These are phyloP conservation scores for Salix koriyanagi DNA, from an alignment of 345 rosid species.

Conservation along the genomic window DNA sequence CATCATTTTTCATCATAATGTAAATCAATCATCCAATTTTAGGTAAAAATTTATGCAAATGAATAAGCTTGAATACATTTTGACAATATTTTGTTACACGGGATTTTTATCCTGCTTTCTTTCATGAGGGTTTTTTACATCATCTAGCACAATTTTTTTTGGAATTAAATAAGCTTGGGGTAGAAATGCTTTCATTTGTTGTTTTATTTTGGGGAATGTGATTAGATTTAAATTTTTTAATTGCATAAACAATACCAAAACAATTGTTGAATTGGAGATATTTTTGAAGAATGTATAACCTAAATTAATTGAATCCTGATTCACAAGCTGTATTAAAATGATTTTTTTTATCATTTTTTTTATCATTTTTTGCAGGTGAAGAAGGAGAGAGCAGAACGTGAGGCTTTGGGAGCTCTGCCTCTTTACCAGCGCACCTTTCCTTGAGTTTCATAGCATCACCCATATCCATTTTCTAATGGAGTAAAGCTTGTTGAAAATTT, in stretches of 20 bases:
- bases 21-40: background rate
- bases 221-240: background rate
- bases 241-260: background rate
- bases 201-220: background rate
- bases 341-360: background rate
- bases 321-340: background rate
- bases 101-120: background rate
- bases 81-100: background rate
- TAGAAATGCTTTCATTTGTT: background rate
- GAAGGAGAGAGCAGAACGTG: slow-evolving; percentile 77
- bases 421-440: slow-evolving; percentile 84
- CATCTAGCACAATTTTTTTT: background rate
- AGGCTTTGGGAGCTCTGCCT: slow-evolving; percentile 91
- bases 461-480: slow-evolving; percentile 9
- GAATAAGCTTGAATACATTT: background rate
- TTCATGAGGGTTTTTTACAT: background rate
- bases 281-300: background rate
- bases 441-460: slow-evolving; percentile 25
- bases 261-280: background rate
- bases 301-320: background rate
- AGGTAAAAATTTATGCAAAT: background rate
- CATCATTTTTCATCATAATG: background rate
- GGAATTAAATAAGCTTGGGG: background rate
- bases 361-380: slow-evolving; percentile 53
- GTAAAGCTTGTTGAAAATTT: slow-evolving; percentile 3